Evolutionary conservation across 805 yeast species (phyloP), one percentile per base, ranked within the genome.

Genomic region (Metschnikowia noctiluminum): DNA sequence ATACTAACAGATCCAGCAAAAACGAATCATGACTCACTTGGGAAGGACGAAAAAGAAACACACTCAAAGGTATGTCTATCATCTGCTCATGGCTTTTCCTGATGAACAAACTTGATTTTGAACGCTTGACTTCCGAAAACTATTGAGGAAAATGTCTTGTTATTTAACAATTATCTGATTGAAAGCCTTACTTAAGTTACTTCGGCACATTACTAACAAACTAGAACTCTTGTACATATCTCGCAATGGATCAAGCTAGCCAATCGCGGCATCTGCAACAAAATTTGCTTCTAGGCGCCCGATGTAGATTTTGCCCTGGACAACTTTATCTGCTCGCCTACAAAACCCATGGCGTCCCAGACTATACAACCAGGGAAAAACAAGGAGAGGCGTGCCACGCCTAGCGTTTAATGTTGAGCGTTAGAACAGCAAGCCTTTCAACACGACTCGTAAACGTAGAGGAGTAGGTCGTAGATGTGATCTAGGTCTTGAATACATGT

Each of bases 121-220:
- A 60, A 61, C 65, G 65, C 62, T 61, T 61, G 65, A 61, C 65
- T 61, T 61, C 65, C 60, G 55, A 61, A 53, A 49, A 48, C 45
- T 50, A 43, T 46, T 61, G 65, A 59, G 62, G 65, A 61, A 45
- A 61, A 39, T 48, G 56, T 55, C 60, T 53, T 46, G 55, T 51
- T 46, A 31, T 43, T 37, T 46, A 46, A 46, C 38, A 21, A 52
- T 53, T 56, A 51, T 55, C 60, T 55, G 58, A 55, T 51, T 35
- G 35, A 44, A 45, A 45, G 44, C 34, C 21, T 9, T 8, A 12
- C 31, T 13, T 4, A 21, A 14, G n/a, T 11, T 7, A 34, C 27
- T 27, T 35, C 35, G n/a, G 13, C 38, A 30, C 9, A 15, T 30
- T 52, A 52, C 53, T 49, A 54, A 54, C 57, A 30, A 16, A 21